Base-by-base conservation (phyloP, 2,329 filamentous ascomycete genomes). In the Cytospora piceae region DNA sequence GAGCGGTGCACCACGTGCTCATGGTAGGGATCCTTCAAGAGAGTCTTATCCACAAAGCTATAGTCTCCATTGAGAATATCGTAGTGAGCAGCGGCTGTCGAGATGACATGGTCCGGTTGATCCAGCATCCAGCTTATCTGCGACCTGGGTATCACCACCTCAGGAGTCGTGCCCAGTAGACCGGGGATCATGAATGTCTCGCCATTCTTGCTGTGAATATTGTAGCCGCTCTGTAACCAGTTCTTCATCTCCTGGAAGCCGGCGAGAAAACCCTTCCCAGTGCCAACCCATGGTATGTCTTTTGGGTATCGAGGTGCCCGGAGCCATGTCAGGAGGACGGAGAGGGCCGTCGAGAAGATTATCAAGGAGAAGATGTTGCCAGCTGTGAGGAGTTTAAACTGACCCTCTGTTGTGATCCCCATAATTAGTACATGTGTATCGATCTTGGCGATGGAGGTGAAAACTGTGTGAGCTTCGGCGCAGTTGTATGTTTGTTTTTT, bases 61-160 rank as follows among this genome's bases (percentile, higher is more conserved):
- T 80, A 80, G 37, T 76, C 70, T 27, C 72, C 72, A 61, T 78
- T 75, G 0, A 81, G 70, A 4, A 77, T 67, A n/a, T 75, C 73
- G 53, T 76, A 74, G 68, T 81, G 81, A 0, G 81, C 80, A 1
- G 77, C 72, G 58, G 77, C 71, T 0, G 79, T 73, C 1, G 79
- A 81, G 32, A 82, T 72, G 2, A 79, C 69, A 32, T 72, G 70
- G 63, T 83, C 81, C n/a, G 81, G 80, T 68, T 80, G 77, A 52
- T 81, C 79, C 65, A 83, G 76, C 71, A 83, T 76, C 81, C 81
- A 83, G 11, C 73, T 70, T 11, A 80, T 77, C 69, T 82, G 78
- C 0, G 75, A 77, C 4, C 73, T 74, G 2, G 81, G 81, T 4
- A 83, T 72, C 58, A 83, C 76, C 49, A 83, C 77, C 54, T 83